Conservation (phyloP, 75 land plant genomes). For the Pinus taeda region DNA sequence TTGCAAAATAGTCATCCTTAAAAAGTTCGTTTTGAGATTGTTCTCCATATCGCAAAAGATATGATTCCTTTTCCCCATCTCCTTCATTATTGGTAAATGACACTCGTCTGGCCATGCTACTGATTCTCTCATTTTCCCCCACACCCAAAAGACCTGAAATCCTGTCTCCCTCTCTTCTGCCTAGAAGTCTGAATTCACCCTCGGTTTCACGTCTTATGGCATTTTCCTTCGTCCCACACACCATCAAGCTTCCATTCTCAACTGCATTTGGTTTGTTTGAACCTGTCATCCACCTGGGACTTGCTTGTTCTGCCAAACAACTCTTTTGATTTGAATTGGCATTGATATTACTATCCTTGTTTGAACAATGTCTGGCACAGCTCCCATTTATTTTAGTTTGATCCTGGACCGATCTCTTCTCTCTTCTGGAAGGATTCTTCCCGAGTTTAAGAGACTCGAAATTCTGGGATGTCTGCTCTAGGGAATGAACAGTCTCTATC, state of each 20-base stretch:
- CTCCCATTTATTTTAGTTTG: not conserved
- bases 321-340: not conserved
- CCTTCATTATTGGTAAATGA: conserved; percentile 35
- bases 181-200: conserved; percentile 59
- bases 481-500: conserved; percentile 1
- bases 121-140: conserved; percentile 30
- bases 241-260: conserved; percentile 7
- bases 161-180: conserved; percentile 43
- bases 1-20: conserved; percentile 12
- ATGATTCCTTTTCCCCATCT: conserved; percentile 28
- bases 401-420: no score
- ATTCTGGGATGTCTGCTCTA: conserved; percentile 5
- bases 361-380: not conserved
- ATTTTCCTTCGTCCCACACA: conserved; percentile 28
- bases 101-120: conserved; percentile 28
- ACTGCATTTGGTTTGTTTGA: not conserved
- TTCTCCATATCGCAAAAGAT: conserved; percentile 26
- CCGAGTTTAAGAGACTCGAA: not conserved
- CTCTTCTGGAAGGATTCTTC: no score
- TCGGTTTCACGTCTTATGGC: conserved; percentile 70
- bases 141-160: conserved; percentile 32
- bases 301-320: conserved; percentile 4
- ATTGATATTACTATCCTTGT: not conserved
- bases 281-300: not conserved
- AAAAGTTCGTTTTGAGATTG: conserved; percentile 14